Evolutionary conservation across 2,329 filamentous ascomycete species (phyloP).

Genomic region (Xylariaceae sp.): DNA sequence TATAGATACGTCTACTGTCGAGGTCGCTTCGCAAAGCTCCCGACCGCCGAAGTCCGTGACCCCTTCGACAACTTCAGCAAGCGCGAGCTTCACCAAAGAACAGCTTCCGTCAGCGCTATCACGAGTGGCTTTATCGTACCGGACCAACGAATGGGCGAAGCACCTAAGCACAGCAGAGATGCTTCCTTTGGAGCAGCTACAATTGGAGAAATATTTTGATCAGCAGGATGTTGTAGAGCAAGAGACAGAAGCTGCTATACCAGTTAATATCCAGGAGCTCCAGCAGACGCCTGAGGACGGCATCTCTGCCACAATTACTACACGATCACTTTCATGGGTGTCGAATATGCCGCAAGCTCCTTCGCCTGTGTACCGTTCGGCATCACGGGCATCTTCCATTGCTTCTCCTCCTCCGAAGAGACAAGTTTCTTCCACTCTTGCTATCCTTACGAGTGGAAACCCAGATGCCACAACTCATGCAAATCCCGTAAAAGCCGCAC

Average conservation of each 20-base stretch:
- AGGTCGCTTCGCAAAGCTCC: conserved; percentile 29
- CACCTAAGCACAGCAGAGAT: conserved; percentile 79
- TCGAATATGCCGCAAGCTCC: conserved; percentile 32
- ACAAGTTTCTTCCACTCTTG: conserved; percentile 19
- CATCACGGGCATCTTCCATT: conserved; percentile 31
- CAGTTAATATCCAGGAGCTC: conserved; percentile 68
- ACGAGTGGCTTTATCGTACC: conserved; percentile 78
- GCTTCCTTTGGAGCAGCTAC: conserved; percentile 68
- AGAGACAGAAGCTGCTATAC: conserved; percentile 59
- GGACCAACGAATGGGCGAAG: conserved; percentile 97
- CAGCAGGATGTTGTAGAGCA: conserved; percentile 35
- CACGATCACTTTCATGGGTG: conserved; percentile 38
- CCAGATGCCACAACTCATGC: not conserved
- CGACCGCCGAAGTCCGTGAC: conserved; percentile 37
- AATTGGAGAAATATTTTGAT: conserved; percentile 51
- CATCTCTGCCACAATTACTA: conserved; percentile 47
- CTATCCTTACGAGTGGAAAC: conserved; percentile 18
- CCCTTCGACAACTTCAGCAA: conserved; percentile 43
- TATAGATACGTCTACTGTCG: conserved; percentile 22
- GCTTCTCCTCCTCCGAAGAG: conserved; percentile 12
- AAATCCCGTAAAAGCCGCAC: conserved; percentile 6
- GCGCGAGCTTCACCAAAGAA: conserved; percentile 60
- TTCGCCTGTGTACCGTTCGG: conserved; percentile 23
- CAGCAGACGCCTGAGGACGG: conserved; percentile 66
- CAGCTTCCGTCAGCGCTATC: conserved; percentile 74